Base-by-base conservation (phyloP, 2,329 filamentous ascomycete genomes). In the Bipolaris sorokiniana region DNA sequence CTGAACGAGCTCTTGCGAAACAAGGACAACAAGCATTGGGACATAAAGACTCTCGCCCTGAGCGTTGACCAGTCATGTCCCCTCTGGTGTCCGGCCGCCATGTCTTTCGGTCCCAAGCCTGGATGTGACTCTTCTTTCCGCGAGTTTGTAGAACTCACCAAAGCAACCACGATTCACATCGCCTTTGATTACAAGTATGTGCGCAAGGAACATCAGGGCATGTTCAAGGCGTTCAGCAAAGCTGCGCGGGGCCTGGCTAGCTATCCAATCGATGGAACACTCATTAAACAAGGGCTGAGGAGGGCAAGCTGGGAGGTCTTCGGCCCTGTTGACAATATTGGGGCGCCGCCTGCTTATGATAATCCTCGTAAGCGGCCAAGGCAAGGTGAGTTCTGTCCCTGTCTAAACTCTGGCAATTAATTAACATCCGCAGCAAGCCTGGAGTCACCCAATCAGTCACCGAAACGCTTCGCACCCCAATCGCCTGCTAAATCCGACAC, bases 281-380 rank as follows among this genome's bases (percentile, higher is more conserved):
- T 62, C 3, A 22, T 18, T 44, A 16, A 51, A 20, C 36, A 22
- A 51, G 59, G 59, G 38, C 26, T 62, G 48, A 54, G 42, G n/a
- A 54, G 51, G 26, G 53, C 56, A 33, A 59, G 22, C 38, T 62
- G 56, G 59, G 46, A 57, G 34, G 56, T 57, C 6, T 62, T 62
- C n/a, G 44, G 20, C 10, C 59, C 59, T 22, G 23, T 26, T 11
- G 59, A 57, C 6, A 38, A 15, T 33, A 28, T 34, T 47, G 56
- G 33, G 3, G 59, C 59, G 15, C 56, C 53, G 44, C 59, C 59
- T 52, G 53, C 59, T 44, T 62, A 62, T 18, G 53, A 62, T 2
- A 16, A 23, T n/a, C 38, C 42, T 44, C 53, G 53, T 44, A 59
- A 59, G 47, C 52, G 56, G 3, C 15, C 49, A 54, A 51, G 56